Base-by-base conservation (phyloP, 176 grass and related monocot genomes). In the Themeda triandra region DNA sequence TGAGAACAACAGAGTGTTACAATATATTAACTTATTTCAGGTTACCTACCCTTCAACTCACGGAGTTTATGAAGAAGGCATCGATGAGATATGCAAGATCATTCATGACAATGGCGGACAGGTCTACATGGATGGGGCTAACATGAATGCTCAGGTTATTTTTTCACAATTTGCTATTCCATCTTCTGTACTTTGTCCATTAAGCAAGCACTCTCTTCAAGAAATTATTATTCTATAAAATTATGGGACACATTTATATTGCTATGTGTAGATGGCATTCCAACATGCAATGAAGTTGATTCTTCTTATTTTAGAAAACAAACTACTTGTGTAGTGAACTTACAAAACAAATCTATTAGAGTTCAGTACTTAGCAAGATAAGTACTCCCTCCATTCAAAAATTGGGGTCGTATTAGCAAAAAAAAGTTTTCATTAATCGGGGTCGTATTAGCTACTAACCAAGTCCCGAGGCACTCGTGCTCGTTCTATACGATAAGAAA, bases 51-150 rank as follows among this genome's bases (percentile, higher is more conserved):
- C 97, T 46, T 99, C 97, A 79, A 99, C 97, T 71, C 93, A 99
- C 83, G 97, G 97, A 92, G 97, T 99, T 51, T 99, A 99, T 59
- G 97, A 99, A 92, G 97, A 99, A 91, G 97, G 93, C 44, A 88
- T 99, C 80, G 93, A 99, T 91, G 91, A 99, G 76, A 99, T 99
- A 68, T 99, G 97, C 92, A 99, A 80, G 80, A 94, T 94, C 56
- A 91, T 99, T 92, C 97, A 99, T 70, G 91, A 99, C 8, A 99
- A 99, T 69, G 97, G 93, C 21, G 97, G 97, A 12, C 93, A 99
- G 85, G 97, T 99, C 44, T 99, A 99, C 73, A 99, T 99, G 97
- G 97, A 99, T 76, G 97, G 97, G 56, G 97, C 97, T 81, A 99
- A 99, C 79, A 99, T 99, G 97, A 99, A 99, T 82, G 97, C 97